Evolutionary conservation across 192 early-diverging fungal genomes (phyloP), one percentile per base, ranked within the genome.

Genomic region (Gryganskiella cystojenkinii): DNA sequence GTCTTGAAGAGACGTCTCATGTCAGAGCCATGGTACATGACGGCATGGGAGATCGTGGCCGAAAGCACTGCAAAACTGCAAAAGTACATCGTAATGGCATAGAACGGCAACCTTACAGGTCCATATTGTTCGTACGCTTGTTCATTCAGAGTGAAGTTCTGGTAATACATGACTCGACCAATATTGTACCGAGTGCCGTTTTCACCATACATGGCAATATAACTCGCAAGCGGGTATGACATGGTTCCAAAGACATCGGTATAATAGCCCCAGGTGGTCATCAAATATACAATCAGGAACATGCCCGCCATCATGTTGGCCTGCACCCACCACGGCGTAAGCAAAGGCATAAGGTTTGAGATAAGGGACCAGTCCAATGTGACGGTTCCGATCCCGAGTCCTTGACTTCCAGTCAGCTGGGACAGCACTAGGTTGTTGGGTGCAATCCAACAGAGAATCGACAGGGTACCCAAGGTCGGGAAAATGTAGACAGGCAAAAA

Each of bases 1-100:
- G 22, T 37, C 42, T 61, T 71, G 56, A 71, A 75, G 19, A 88
- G 90, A 22, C 69, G 35, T 59, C 80, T 79, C 53, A 93, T 88
- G 24, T 92, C 90, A 59, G 84, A 73, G 27, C 92, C 90, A 67
- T 93, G 81, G 68, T 89, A 86, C 19, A 93, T 80, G 3, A 82
- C 62, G 6, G 85, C 84, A 44, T 93, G 91, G 37, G 73, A 63
- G 10, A 93, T 17, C 5, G 84, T 61, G 42, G 85, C 73, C 31
- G 84, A 71, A 57, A 92, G 58, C 51, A 73, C 81, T 31, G 87
- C 79, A 65, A 89, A 86, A 40, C 79, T 72, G 13, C 87, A 64
- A 61, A 71, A 79, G 49, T 86, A 88, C 27, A 79, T 68, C 15
- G 84, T 44, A 19, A 78, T 81, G 51, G 82, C 81, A 70, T 83